These are phyloP conservation scores for Tetraselmis striata DNA, from an alignment of 139 green algal species.

Conservation along the genomic window DNA sequence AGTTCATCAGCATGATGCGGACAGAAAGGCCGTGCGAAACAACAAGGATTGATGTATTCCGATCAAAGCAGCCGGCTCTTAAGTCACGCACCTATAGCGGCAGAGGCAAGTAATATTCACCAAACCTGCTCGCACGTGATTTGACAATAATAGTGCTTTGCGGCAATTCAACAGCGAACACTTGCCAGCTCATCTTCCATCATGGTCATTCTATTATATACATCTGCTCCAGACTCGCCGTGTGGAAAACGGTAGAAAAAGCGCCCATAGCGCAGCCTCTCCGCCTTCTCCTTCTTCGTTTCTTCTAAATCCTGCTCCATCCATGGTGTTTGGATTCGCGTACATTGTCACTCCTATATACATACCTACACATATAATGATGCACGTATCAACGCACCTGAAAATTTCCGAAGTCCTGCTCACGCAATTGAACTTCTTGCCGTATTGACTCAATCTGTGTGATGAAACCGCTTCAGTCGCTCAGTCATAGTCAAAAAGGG, in stretches of 20 bases:
- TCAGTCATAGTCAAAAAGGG: no score
- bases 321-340: no score
- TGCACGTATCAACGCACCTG: no score
- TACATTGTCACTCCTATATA: not conserved
- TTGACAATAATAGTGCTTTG: no score
- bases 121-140: no score
- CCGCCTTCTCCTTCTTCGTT: not conserved
- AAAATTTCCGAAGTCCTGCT: conserved; percentile 10
- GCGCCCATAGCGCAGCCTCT: not conserved
- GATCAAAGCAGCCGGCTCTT: not conserved
- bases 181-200: conserved; percentile 3
- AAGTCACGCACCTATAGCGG: conserved; percentile 4
- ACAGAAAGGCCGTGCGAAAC: not conserved
- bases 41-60: not conserved
- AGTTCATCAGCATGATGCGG: conserved; percentile 5
- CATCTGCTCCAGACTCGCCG: conserved; percentile 1
- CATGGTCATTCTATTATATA: conserved; percentile 4
- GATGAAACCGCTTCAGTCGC: no score
- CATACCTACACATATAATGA: no score
- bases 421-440: conserved; percentile 3
- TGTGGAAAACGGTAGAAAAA: conserved; percentile 5
- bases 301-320: not conserved
- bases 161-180: no score
- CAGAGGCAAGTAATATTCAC: no score
- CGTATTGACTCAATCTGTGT: not conserved